A percentile compares a stretch with the other conserved stretches of the same genome.
Evolutionary conservation across 495 filamentous ascomycete genomes (phyloP).

Genomic region (Aspergillus homomorphus): DNA sequence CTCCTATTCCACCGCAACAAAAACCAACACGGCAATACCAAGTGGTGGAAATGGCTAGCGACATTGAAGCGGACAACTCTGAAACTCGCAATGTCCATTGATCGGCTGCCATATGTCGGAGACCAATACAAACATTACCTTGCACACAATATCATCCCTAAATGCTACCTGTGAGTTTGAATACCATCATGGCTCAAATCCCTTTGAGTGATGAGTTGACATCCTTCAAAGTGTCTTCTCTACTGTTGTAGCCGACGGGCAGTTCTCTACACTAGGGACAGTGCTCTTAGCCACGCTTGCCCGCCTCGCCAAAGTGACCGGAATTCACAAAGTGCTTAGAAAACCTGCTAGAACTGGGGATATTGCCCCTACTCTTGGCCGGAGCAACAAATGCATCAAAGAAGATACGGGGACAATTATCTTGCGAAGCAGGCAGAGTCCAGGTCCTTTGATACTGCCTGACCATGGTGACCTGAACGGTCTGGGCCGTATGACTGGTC

Average conservation of each 20-base stretch:
- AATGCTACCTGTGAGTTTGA: conserved; percentile 44
- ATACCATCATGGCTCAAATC: not conserved
- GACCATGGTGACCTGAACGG: not conserved
- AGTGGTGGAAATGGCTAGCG: conserved; percentile 72
- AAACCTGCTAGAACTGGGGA: not conserved
- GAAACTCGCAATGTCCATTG: conserved; percentile 47
- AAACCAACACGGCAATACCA: conserved; percentile 70
- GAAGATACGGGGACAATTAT: conserved; percentile 37
- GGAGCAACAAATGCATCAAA: not conserved
- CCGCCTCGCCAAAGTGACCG: conserved; percentile 50
- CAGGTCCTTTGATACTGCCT: not conserved
- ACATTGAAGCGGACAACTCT: conserved; percentile 60
- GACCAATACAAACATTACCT: conserved; percentile 27
- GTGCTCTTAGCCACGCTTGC: conserved; percentile 66
- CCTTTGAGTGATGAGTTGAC: not conserved
- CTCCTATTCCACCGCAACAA: conserved; percentile 74
- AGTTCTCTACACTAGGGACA: conserved; percentile 77
- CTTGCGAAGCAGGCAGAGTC: conserved; percentile 9
- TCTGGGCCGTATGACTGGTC: not conserved
- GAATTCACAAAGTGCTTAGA: conserved; percentile 25
- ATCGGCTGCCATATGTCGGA: not conserved
- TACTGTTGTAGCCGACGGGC: conserved; percentile 64
- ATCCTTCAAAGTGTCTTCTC: conserved; percentile 56
- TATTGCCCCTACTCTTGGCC: not conserved
- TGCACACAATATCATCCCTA: conserved; percentile 35